phyloP scores from a whole-genome alignment of 202 grass and related monocot genomes.

The Alloteropsis angusta region DNA sequence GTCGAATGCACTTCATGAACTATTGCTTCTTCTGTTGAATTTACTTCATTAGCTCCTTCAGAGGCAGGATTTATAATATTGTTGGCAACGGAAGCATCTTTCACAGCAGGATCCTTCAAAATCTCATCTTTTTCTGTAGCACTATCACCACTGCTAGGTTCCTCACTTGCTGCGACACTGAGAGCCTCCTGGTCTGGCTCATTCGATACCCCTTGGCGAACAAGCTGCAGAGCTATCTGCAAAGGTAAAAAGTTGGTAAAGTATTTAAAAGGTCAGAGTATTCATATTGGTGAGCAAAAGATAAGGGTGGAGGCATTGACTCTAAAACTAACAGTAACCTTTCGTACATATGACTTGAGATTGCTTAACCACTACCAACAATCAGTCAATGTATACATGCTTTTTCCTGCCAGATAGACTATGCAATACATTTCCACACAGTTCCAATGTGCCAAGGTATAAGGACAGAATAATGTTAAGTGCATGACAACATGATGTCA shows the following conservation, averaged over 20 bases:
- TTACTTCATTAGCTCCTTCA: constrained; percentile 25
- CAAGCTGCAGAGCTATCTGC: constrained; percentile 90
- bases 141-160: constrained; percentile 19
- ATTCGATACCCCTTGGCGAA: constrained; percentile 70
- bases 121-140: constrained; percentile 23
- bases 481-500: background rate
- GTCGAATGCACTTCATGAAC: constrained; percentile 1
- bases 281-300: background rate
- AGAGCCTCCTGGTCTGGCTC: constrained; percentile 36
- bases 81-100: constrained; percentile 11
- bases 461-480: background rate
- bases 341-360: constrained; percentile 7
- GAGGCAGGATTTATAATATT: constrained; percentile 20
- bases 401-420: background rate
- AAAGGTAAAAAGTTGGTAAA: constrained; percentile 2
- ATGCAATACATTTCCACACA: background rate
- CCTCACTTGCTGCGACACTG: constrained; percentile 23
- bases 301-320: constrained; percentile 3
- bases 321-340: background rate
- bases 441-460: background rate
- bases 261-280: constrained; percentile 5
- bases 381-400: background rate
- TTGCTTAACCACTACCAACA: constrained; percentile 7
- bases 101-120: constrained; percentile 37
- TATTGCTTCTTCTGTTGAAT: background rate